These are phyloP conservation scores for Didymella exigua DNA, from an alignment of 2,329 filamentous ascomycete species.

Conservation along the genomic window DNA sequence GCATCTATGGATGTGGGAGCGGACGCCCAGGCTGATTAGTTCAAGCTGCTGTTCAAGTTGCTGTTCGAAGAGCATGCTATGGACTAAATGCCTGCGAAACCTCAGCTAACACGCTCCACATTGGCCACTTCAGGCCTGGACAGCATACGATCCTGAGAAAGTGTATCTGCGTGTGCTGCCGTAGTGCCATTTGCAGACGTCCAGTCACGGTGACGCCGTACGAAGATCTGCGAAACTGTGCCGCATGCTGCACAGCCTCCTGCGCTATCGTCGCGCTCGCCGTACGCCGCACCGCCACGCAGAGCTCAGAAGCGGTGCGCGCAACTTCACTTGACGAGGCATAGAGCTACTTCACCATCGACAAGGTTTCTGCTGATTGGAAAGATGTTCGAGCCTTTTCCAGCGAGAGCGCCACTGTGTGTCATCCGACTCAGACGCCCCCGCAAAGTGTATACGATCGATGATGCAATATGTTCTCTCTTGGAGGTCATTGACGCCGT, in stretches of 20 bases:
- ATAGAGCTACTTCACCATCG: not conserved
- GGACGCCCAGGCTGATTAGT: not conserved
- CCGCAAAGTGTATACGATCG: conserved; percentile 51
- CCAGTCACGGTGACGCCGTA: not conserved
- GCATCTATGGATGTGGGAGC: not conserved
- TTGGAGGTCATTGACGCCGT: conserved; percentile 83
- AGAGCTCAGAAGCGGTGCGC: too few relatives aligned
- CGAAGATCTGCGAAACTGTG: not conserved
- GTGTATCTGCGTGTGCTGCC: not conserved
- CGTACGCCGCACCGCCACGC: not conserved
- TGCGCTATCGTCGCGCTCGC: not conserved
- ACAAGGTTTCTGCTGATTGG: not conserved
- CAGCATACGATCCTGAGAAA: not conserved
- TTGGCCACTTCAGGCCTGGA: not conserved
- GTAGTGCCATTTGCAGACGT: not conserved
- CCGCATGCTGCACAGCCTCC: not conserved
- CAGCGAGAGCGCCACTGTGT: conserved; percentile 46
- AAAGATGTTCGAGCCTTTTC: conserved; percentile 61
- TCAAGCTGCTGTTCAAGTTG: not conserved
- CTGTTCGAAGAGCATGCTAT: too few relatives aligned
- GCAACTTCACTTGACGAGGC: too few relatives aligned
- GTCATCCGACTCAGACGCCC: conserved; percentile 30
- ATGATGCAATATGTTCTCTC: conserved; percentile 74
- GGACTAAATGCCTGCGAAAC: too few relatives aligned
- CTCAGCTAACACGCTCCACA: too few relatives aligned